Base-by-base conservation (phyloP, 306 rosid species). In the Phaseolus lunatus region DNA sequence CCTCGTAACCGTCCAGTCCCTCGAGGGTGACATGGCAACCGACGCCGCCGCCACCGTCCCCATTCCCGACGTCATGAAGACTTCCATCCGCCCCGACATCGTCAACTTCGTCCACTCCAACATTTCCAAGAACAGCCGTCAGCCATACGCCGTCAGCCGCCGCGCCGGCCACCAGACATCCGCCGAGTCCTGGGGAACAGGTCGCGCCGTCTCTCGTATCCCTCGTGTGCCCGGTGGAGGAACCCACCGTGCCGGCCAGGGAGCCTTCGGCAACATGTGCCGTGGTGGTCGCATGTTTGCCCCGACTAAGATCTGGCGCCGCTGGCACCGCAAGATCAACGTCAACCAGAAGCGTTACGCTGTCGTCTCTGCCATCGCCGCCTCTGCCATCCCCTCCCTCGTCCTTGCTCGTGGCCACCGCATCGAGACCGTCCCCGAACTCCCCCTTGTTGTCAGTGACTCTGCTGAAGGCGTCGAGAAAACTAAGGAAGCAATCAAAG, bases 261-360 rank as follows among this genome's bases (percentile, higher is more conserved):
- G 86, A 5, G 97, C 97, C 4, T 93, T 91, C 71, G 97, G 98
- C 0, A 93, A 93, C 90, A 93, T 93, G 97, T 93, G 98, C 64
- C 96, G 98, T 0, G 98, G 98, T 0, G 98, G 97, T 0, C 89
- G 98, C 35, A 93, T 93, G 98, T 90, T 93, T 23, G 98, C 98
- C 5, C 98, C 98, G 0, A 93, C 98, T 24, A 90, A 85, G 91
- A 93, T 93, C 91, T 93, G 98, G 98, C 96, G 98, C 37, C 89
- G 90, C 2, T 93, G 98, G 98, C 98, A 93, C 82, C 81, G 98
- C 0, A 91, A 83, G 80, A 86, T 93, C 62, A 91, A 91, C 18
- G 97, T 91, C 2, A 93, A 91, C 64, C 96, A 91, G 81, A 93
- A 91, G 77, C 78, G 98, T 0, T 90, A 88, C 56, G 98, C 98